Conservation (phyloP, 805 yeast genomes). For the Candida berthetii region DNA sequence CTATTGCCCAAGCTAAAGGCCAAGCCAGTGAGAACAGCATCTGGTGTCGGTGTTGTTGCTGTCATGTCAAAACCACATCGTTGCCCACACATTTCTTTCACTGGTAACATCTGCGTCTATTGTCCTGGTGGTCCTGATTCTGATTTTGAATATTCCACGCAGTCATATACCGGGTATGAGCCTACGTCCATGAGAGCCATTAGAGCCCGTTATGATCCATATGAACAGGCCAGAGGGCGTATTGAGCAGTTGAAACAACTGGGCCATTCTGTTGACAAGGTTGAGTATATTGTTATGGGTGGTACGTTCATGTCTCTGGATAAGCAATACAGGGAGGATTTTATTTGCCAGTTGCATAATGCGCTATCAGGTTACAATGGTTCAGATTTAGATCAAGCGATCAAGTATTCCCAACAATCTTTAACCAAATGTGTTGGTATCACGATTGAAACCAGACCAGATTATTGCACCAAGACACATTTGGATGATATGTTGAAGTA, state of each 20-base stretch:
- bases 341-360: slow-evolving; percentile 86
- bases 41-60: slow-evolving; percentile 98
- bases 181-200: slow-evolving; percentile 99
- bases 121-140: slow-evolving; percentile 99
- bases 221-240: slow-evolving; percentile 97
- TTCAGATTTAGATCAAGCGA: slow-evolving; percentile 83
- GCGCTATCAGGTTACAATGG: slow-evolving; percentile 93
- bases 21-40: slow-evolving; percentile 98
- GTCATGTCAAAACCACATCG: slow-evolving; percentile 99
- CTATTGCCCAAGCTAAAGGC: slow-evolving; percentile 91
- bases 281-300: slow-evolving; percentile 97
- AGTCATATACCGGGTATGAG: slow-evolving; percentile 96
- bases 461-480: slow-evolving; percentile 95
- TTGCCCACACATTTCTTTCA: slow-evolving; percentile 98
- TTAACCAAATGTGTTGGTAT: slow-evolving; percentile 97
- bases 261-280: slow-evolving; percentile 96
- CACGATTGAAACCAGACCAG: slow-evolving; percentile 97
- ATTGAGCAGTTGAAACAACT: slow-evolving; percentile 91
- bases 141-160: slow-evolving; percentile 96
- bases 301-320: slow-evolving; percentile 98
- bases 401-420: slow-evolving; percentile 85
- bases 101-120: slow-evolving; percentile 96
- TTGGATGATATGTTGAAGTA: slow-evolving; percentile 91
- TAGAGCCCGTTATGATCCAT: slow-evolving; percentile 96
- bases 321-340: slow-evolving; percentile 80